These are phyloP conservation scores for Phytophthora agathidicida DNA, from an alignment of 352 stramenopile genomes.

Conservation along the genomic window DNA sequence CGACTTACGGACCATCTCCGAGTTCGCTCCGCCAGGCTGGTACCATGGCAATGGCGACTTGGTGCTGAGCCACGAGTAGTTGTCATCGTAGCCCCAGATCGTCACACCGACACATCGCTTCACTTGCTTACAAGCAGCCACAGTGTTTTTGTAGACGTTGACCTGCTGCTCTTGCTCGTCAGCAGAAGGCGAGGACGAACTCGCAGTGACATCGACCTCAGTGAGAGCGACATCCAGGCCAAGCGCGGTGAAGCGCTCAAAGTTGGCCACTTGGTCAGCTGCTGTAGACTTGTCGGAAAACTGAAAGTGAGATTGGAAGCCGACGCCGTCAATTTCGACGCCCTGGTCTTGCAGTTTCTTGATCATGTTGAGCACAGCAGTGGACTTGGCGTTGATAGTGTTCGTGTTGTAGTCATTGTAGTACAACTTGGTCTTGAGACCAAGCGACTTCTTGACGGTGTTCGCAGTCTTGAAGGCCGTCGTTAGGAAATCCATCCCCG, in stretches of 20 bases:
- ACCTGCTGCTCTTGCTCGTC: constrained; percentile 18
- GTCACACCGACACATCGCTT: constrained; percentile 33
- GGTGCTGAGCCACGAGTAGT: constrained; percentile 34
- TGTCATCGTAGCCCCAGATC: constrained; percentile 31
- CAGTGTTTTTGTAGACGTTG: constrained; percentile 24
- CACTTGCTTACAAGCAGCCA: constrained; percentile 32
- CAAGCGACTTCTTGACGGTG: constrained; percentile 30
- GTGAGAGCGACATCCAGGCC: constrained; percentile 36
- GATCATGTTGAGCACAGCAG: constrained; percentile 24
- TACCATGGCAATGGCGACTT: constrained; percentile 31
- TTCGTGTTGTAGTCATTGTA: constrained; percentile 44
- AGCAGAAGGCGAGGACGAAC: constrained; percentile 12
- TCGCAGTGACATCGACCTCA: constrained; percentile 28
- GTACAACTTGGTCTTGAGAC: constrained; percentile 32
- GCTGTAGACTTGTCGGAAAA: constrained; percentile 7
- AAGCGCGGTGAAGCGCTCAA: constrained; percentile 33
- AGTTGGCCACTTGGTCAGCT: constrained; percentile 21
- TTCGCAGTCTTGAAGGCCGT: constrained; percentile 39
- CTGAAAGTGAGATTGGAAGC: constrained; percentile 29
- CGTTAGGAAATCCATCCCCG: constrained; percentile 35
- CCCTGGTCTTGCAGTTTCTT: constrained; percentile 21
- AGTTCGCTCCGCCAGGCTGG: constrained; percentile 20
- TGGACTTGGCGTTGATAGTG: constrained; percentile 38
- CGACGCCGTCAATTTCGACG: constrained; percentile 27
- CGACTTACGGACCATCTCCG: constrained; percentile 24